Evolutionary conservation across 345 rosid genomes (phyloP), one percentile per base, ranked within the genome.

Genomic region (Camelina hispida): DNA sequence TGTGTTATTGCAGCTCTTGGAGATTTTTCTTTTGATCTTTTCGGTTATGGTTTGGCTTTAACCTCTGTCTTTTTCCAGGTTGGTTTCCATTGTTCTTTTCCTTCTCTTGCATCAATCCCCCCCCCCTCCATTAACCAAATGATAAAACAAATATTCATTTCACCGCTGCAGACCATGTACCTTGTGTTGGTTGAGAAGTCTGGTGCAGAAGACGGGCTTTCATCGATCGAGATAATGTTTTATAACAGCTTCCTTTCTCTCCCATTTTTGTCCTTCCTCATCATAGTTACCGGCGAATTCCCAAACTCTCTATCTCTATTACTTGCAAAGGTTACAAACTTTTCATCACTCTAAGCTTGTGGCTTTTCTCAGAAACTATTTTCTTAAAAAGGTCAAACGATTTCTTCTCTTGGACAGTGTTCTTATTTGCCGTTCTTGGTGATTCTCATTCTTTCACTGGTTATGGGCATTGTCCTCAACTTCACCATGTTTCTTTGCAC

Each of bases 401-500:
- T 58, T 18, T 20, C 17, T 13, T 38, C n/a, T 55, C 17, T 15
- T 71, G 3, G 68, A 68, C 97, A 94, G 97, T 87, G 91, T 81
- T 81, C 82, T 82, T 91, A 93, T 23, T 76, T 91, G 55, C 87
- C 86, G 1, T 91, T 90, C 82, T 83, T 87, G 84, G 72, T 78
- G 77, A 79, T 87, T 66, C 86, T 91, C 20, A 46, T 87, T 67
- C 69, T 94, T 69, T 91, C 98, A 44, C 79, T 94, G 84, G 88
- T 90, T 70, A 91, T 91, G 98, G 97, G 97, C 43, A 94, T 94
- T 12, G 83, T 83, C 75, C 98, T 94, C 75, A 94, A 94, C 87
- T 94, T 76, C 87, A 94, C 98, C 23, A 91, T 91, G 97, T 94
- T 94, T 81, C 83, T 94, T 68, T 94, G 97, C 81, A 94, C 98